Evolutionary conservation across 164 flowering plant species (phyloP).

Genomic region (Piper betle): DNA sequence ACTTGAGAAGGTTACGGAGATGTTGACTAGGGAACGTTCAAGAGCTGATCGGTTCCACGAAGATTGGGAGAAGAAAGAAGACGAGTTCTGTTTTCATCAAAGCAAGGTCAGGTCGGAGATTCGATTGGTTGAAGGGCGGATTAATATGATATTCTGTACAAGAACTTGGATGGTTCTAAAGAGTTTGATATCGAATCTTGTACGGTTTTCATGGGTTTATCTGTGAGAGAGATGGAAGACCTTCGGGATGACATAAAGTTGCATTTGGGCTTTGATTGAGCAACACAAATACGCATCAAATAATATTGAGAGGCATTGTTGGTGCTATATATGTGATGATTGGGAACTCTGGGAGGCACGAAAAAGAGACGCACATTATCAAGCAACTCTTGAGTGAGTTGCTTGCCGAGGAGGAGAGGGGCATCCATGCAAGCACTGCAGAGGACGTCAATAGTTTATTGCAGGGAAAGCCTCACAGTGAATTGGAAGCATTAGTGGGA

Average conservation of each 20-base stretch:
- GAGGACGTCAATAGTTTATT: constrained; percentile 59
- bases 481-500: constrained; percentile 52
- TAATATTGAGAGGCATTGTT: constrained; percentile 96
- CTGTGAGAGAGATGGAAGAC: constrained; percentile 92
- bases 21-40: constrained; percentile 91
- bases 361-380: constrained; percentile 82
- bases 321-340: constrained; percentile 86
- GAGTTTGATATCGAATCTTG: constrained; percentile 54
- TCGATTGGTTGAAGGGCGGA: constrained; percentile 81
- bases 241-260: constrained; percentile 88
- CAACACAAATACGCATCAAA: constrained; percentile 60
- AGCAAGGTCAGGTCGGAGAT: constrained; percentile 91
- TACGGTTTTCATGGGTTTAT: constrained; percentile 51
- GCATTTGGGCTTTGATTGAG: constrained; percentile 80
- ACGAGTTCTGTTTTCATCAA: constrained; percentile 99
- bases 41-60: constrained; percentile 95
- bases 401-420: constrained; percentile 95
- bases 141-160: constrained; percentile 75
- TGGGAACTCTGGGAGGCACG: constrained; percentile 95
- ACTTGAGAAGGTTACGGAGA: constrained; percentile 71
- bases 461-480: constrained; percentile 54
- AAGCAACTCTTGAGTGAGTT: constrained; percentile 89
- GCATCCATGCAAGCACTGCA: constrained; percentile 84
- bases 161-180: constrained; percentile 69
- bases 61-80: constrained; percentile 99